Evolutionary conservation across 192 early-diverging fungal species (phyloP).

Genomic region (Neocallimastix lanati): DNA sequence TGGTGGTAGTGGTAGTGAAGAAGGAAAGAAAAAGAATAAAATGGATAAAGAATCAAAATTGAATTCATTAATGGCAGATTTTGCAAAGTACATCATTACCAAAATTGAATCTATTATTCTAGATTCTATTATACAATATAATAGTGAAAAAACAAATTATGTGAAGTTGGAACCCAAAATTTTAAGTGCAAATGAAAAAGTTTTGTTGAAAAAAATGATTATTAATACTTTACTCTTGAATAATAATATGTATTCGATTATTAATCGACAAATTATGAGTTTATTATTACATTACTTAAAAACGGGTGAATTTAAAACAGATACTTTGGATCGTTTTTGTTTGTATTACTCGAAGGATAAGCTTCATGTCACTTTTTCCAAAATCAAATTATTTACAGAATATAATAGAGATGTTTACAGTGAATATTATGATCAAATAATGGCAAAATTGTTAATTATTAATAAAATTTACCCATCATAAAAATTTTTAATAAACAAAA

Average conservation of each 20-base stretch:
- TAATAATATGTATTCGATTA: neutral
- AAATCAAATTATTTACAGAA: neutral
- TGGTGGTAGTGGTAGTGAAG: neutral
- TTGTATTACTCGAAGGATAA: neutral
- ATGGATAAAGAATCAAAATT: neutral
- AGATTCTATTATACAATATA: neutral
- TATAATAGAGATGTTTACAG: neutral
- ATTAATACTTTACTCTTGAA: neutral
- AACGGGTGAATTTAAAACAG: neutral
- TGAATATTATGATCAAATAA: neutral
- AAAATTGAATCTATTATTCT: neutral
- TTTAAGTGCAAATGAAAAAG: neutral
- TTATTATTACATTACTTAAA: neutral
- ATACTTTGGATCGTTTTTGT: neutral
- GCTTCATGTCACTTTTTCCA: neutral
- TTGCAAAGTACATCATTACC: neutral
- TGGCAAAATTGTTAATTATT: neutral
- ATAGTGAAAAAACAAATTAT: neutral
- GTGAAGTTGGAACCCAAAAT: neutral
- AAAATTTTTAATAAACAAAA: neutral
- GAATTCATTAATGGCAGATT: neutral
- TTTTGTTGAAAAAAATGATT: neutral
- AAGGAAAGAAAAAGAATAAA: neutral
- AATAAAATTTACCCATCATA: neutral
- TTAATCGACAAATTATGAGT: neutral